These are phyloP conservation scores for Conticribra guillardii DNA, from an alignment of 108 stramenopile genomes.

Conservation along the genomic window DNA sequence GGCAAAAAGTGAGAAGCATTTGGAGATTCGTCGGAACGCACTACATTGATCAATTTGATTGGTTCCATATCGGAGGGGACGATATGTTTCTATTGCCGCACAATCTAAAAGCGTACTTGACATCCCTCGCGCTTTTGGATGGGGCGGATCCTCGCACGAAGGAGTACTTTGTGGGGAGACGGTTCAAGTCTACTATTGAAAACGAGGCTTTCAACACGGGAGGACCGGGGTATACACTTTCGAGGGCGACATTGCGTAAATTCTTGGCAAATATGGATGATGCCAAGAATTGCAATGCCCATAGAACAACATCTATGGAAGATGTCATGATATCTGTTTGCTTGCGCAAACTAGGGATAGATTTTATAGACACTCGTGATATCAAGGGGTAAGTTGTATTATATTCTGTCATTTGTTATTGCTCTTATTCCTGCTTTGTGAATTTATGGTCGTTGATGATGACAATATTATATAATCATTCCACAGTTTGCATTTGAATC, in stretches of 20 bases:
- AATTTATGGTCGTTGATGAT: too few species aligned
- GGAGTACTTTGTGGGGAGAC: constrained; percentile 75
- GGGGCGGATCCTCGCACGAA: constrained; percentile 41
- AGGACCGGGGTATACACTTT: constrained; percentile 71
- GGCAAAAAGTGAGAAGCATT: constrained; percentile 76
- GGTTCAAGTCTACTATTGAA: constrained; percentile 56
- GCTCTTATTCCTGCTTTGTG: too few species aligned
- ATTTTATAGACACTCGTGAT: constrained; percentile 71
- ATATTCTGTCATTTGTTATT: too few species aligned
- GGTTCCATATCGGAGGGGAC: constrained; percentile 92
- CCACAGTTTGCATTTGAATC: too few species aligned
- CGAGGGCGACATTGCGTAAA: constrained; percentile 51
- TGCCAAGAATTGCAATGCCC: constrained; percentile 50
- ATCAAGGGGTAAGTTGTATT: too few species aligned
- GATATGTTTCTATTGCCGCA: constrained; percentile 90
- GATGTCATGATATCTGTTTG: constrained; percentile 68
- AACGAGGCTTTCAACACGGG: constrained; percentile 78
- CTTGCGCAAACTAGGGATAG: constrained; percentile 42
- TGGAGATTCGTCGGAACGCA: constrained; percentile 87
- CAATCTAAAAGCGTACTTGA: constrained; percentile 80
- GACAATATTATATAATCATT: too few species aligned
- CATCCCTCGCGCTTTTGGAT: constrained; percentile 34
- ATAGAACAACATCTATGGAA: constrained; percentile 56
- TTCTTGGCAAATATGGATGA: constrained; percentile 47
- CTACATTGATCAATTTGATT: constrained; percentile 88